Base-by-base conservation (phyloP, 2,329 filamentous ascomycete species). In the Verticillium albo-atrum region DNA sequence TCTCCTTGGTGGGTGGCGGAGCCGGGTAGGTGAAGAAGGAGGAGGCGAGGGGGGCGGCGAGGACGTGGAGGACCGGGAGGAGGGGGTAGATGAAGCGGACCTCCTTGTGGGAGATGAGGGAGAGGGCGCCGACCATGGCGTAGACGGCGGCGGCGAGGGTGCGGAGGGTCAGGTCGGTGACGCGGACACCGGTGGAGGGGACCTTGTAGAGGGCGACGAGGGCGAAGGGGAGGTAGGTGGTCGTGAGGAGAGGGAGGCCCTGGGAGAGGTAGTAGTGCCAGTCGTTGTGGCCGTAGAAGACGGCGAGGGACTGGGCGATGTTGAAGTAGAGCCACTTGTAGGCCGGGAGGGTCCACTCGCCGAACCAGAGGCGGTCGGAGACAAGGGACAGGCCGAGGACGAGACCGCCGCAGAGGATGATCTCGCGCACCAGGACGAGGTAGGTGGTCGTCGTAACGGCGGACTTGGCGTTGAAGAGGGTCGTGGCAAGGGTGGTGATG, bases 51-150 rank as follows among this genome's bases (percentile, higher is more conserved):
- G 86, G 83, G 0, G 92, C 91, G 1, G 90, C 86, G 42, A 98
- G 79, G 63, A 97, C 78, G 71, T 95, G 91, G 6, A 99, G 82
- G n/a, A 88, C 82, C 1, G 95, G 94, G 2, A 98, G 82, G 20
- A 99, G 82, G 1, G 95, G 94, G 68, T 96, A 97, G 65, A 98
- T 90, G 78, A 99, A 99, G 68, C 95, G 91, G 67, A 97, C 91
- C 80, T 99, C 95, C 73, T 99, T 99, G 77, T 99, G 95, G 1
- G 92, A 87, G 65, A 98, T 90, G 54, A 90, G 70, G 1, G 91
- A 96, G 34, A 98, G 82, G 2, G 79, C 73, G 1, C 76, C 71
- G 10, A 90, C 75, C 60, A 88, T 89, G 30, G 85, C 73, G 58
- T 88, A 63, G 50, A 89, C 80, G 7, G 85, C 78, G 30, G 80